Base-by-base conservation (phyloP, 1,139 yeast genomes). In the Blastobotrys aristatus region DNA sequence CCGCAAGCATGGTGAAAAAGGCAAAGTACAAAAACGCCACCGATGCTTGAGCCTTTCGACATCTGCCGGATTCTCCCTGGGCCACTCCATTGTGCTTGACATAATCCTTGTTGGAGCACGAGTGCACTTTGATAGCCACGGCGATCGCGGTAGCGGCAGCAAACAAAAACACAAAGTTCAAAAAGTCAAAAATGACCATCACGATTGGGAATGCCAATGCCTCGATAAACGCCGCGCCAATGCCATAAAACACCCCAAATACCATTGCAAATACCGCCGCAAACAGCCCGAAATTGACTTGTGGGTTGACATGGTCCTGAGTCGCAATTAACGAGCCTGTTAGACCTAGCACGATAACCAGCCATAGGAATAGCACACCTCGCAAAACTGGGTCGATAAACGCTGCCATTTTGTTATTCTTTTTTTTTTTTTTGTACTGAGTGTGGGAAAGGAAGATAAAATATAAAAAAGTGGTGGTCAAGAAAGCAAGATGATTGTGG, bases 101-200 rank as follows among this genome's bases (percentile, higher is more conserved):
- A 76, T 87, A 89, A 49, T 49, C 57, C 53, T 73, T 57, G 79
- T 88, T 85, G 58, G 71, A 51, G 76, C 98, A 92, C 42, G 95
- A 84, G 77, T 89, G 96, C 54, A 75, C 77, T 69, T 88, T 79
- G 66, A 85, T 82, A 61, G 82, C 94, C 55, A 89, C 95, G 50
- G 97, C 97, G 67, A 92, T 73, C 47, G 96, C 96, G 50, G 95
- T 80, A 57, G 92, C 97, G 58, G 87, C 97, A 49, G 97, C 82
- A 70, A 92, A 87, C 52, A 96, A 82, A 80, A 92, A 90, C 57
- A 90, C 85, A 64, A 82, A 72, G 78, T 89, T 88, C 70, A 92
- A 74, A 71, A 88, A 82, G 76, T 92, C 98, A 64, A 87, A 72
- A 49, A 73, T 61, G 50, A 83, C 80, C 66, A 87, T 71, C 57